These are phyloP conservation scores for Kwoniella botswanensis DNA, from an alignment of 768 basidiomycete genomes.

Conservation along the genomic window DNA sequence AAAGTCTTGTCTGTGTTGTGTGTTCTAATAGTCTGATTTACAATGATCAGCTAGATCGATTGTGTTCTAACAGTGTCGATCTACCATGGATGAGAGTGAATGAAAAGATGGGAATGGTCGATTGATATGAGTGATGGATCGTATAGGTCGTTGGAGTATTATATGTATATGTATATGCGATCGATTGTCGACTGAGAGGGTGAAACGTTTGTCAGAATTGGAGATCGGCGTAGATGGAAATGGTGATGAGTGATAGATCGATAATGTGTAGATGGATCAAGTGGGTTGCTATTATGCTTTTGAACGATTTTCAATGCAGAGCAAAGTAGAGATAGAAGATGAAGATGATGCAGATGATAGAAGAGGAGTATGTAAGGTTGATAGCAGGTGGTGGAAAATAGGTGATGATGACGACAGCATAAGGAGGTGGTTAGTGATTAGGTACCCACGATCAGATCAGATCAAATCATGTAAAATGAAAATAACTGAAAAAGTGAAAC, in stretches of 20 bases:
- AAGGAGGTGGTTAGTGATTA: neutral
- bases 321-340: neutral
- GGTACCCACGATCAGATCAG: constrained; percentile 5
- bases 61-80: neutral
- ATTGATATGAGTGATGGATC: too few species aligned
- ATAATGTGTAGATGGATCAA: too few species aligned
- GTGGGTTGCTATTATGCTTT: too few species aligned
- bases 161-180: neutral
- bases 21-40: neutral
- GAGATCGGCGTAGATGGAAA: too few species aligned
- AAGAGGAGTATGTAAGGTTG: neutral
- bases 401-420: constrained; percentile 16
- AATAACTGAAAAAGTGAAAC: neutral
- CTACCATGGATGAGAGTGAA: neutral
- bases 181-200: too few species aligned
- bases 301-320: too few species aligned
- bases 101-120: neutral
- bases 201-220: too few species aligned
- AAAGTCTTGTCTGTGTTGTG: too few species aligned
- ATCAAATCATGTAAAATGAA: neutral
- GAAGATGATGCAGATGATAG: neutral
- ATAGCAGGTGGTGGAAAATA: neutral
- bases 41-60: neutral
- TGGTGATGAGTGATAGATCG: too few species aligned
- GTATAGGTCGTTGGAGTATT: neutral